These are phyloP conservation scores for Ogataea thermomethanolica DNA, from an alignment of 805 yeast species.

Conservation along the genomic window DNA sequence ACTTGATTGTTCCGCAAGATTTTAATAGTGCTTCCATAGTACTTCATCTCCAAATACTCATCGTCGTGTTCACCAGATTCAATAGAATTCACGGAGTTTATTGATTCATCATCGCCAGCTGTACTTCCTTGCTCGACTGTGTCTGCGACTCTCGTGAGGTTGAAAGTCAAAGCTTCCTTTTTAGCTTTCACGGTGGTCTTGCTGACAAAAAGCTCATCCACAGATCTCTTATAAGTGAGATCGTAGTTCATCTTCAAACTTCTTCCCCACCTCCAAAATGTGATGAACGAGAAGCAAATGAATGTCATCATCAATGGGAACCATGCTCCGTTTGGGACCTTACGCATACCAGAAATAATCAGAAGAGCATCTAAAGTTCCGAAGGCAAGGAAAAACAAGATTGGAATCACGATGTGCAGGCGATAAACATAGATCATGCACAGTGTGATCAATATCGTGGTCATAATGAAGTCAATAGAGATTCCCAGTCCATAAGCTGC, in stretches of 20 bases:
- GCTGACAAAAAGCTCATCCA: conserved; percentile 34
- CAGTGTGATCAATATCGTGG: conserved; percentile 44
- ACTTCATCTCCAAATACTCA: conserved; percentile 4
- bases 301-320: conserved; percentile 48
- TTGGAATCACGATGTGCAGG: conserved; percentile 33
- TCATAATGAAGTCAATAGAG: conserved; percentile 51
- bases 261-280: conserved; percentile 49
- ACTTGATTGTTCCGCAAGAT: conserved; percentile 35
- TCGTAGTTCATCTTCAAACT: conserved; percentile 40
- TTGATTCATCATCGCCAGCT: conserved; percentile 1
- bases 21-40: conserved; percentile 6
- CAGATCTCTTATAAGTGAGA: conserved; percentile 18
- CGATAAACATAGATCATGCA: conserved; percentile 46
- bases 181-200: conserved; percentile 15
- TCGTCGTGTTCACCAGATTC: conserved; percentile 4
- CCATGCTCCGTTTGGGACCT: conserved; percentile 61
- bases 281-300: conserved; percentile 36
- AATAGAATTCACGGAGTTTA: conserved; percentile 1
- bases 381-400: conserved; percentile 37
- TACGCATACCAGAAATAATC: conserved; percentile 46
- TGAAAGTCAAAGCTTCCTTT: conserved; percentile 20
- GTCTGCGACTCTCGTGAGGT: conserved; percentile 9
- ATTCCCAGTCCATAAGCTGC: conserved; percentile 62
- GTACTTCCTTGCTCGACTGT: neutral
- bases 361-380: conserved; percentile 46